phyloP scores from a whole-genome alignment of 257 asterid species.

The Ajuga chamaepitys region DNA sequence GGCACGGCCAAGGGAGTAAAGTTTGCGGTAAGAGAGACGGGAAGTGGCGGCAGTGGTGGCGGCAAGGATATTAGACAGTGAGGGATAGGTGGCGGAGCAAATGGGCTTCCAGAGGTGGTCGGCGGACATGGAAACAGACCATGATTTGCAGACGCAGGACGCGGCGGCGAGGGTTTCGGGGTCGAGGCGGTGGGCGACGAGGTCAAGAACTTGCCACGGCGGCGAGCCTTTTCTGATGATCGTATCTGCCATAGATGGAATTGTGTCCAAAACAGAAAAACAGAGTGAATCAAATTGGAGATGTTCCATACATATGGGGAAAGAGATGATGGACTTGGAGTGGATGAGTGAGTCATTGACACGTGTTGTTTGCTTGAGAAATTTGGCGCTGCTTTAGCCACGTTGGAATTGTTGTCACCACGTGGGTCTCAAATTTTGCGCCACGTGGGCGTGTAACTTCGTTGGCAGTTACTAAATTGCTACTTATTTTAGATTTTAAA shows the following conservation, averaged over 20 bases:
- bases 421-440: neutral
- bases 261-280: too few relatives aligned
- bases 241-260: neutral
- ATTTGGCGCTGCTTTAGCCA: slow-evolving; percentile 3
- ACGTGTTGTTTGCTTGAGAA: slow-evolving; percentile 5
- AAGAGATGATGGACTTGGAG: neutral
- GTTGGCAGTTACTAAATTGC: too few relatives aligned
- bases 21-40: slow-evolving; percentile 39
- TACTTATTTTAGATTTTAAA: too few relatives aligned
- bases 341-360: neutral
- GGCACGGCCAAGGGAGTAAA: slow-evolving; percentile 49
- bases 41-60: too few relatives aligned
- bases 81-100: slow-evolving; percentile 49
- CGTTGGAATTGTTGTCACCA: neutral
- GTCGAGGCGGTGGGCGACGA: slow-evolving; percentile 50
- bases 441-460: neutral
- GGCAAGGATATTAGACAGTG: slow-evolving; percentile 50
- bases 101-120: slow-evolving; percentile 77
- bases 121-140: slow-evolving; percentile 54
- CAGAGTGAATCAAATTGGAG: too few relatives aligned
- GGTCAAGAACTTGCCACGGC: slow-evolving; percentile 66
- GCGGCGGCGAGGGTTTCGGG: slow-evolving; percentile 56
- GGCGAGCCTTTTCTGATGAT: slow-evolving; percentile 19
- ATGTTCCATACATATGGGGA: neutral
- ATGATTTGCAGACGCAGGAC: slow-evolving; percentile 57